Percentiles rank a stretch among this genome's conserved stretches.
Evolutionary conservation across 2,329 filamentous ascomycete species (phyloP).

Genomic region (Clonostachys rosea): DNA sequence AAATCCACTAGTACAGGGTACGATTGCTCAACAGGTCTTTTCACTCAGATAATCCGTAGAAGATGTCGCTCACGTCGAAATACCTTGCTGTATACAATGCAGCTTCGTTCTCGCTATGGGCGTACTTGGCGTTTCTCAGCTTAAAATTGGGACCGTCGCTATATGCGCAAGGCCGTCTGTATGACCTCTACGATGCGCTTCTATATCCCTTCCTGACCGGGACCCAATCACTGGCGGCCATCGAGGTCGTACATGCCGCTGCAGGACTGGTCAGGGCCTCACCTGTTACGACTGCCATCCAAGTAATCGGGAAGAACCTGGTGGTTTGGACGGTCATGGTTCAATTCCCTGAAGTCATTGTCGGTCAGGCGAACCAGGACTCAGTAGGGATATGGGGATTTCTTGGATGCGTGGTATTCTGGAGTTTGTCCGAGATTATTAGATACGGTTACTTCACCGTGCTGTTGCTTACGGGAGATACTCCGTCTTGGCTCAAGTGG

Average conservation of each 20-base stretch:
- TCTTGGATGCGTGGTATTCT: conserved; percentile 1
- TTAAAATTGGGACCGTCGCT: not conserved
- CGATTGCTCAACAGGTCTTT: too few species aligned
- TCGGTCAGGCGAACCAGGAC: not conserved
- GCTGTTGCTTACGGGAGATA: not conserved
- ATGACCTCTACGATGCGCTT: conserved; percentile 1
- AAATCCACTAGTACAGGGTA: too few species aligned
- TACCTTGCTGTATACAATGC: conserved; percentile 2
- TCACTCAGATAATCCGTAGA: too few species aligned
- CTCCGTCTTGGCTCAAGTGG: conserved; percentile 1
- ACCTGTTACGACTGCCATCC: conserved; percentile 3
- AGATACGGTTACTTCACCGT: conserved; percentile 4
- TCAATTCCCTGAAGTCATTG: conserved; percentile 2
- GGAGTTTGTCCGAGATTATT: conserved; percentile 3
- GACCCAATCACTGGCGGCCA: conserved; percentile 2
- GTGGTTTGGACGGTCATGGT: conserved; percentile 5
- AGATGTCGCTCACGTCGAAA: not conserved
- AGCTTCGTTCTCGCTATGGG: not conserved
- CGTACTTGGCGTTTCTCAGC: not conserved
- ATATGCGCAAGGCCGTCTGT: not conserved
- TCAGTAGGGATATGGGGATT: conserved; percentile 1
- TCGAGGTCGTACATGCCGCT: conserved; percentile 3
- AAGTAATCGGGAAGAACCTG: conserved; percentile 4
- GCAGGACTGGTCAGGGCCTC: conserved; percentile 2
- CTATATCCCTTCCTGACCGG: conserved; percentile 1